Conservation (phyloP, 225 moss, liverwort and hornwort genomes). For the Pleurozium schreberi region DNA sequence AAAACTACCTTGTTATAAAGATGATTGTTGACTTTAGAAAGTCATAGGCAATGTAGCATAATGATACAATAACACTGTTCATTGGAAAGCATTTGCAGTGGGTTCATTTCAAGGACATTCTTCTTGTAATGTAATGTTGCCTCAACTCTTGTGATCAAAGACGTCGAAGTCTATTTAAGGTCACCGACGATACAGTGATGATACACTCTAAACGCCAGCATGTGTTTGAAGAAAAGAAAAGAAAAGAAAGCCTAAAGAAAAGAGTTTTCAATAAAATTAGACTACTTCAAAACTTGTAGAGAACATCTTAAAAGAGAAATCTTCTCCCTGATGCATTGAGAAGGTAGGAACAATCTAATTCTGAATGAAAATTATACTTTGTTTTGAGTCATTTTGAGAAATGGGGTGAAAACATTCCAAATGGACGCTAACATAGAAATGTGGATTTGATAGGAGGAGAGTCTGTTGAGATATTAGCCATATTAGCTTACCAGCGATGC, state of each 20-base stretch:
- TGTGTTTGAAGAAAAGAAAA: too few relatives aligned
- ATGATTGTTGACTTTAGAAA: neutral
- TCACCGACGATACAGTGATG: neutral
- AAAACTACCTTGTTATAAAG: neutral
- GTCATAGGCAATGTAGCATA: too few relatives aligned
- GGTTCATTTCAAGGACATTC: neutral
- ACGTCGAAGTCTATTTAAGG: neutral
- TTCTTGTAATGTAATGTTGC: neutral
- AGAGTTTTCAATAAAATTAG: neutral
- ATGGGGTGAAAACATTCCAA: neutral
- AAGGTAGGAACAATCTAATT: neutral
- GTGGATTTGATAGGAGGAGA: neutral
- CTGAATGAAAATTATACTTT: neutral
- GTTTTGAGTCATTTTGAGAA: neutral
- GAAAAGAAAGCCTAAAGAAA: too few relatives aligned
- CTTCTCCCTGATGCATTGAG: too few relatives aligned
- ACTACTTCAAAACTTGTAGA: neutral
- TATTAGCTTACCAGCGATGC: slow-evolving; percentile 64
- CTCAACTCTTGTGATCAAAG: neutral
- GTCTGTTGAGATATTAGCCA: neutral
- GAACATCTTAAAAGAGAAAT: too few relatives aligned
- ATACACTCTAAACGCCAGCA: neutral
- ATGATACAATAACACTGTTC: neutral
- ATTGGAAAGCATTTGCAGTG: neutral
- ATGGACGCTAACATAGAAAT: neutral